Evolutionary conservation across 805 yeast species (phyloP), one percentile per base, ranked within the genome.

Genomic region (Candida cerambycidarum): DNA sequence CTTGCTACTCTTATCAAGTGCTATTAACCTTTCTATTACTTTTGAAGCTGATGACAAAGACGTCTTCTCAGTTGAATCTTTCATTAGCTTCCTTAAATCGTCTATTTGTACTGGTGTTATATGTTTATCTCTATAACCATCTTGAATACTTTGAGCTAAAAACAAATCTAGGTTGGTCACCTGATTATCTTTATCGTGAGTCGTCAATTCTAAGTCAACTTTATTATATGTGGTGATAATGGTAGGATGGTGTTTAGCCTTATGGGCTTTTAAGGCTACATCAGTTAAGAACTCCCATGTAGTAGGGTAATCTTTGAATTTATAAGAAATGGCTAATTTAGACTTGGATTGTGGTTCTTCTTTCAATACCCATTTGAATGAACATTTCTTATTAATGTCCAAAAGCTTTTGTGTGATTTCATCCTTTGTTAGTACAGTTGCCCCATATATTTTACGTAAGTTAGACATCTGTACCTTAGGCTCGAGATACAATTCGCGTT

Each of bases 171-270:
- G 53, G 15, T 73, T 75, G n/a, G 83, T 75, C 18, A 71, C 50
- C 4, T 76, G 75, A 16, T 64, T 60, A 1, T 64, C 69, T 0
- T 71, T 64, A 55, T 85, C 93, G 53, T 85, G 93, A 0, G 92
- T 85, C 1, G 82, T 76, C 29, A 84, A 57, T 18, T 67, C 63
- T 3, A 85, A 46, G 12, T 67, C 63, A 1, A 84, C 85, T 23
- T 66, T 62, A 47, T 79, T 85, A 54, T 84, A 85, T 0, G 80
- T 73, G 3, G 84, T 84, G 0, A 67, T 69, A 10, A 85, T 77
- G 0, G 80, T 80, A 0, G 93, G 92, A 57, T 85, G 95, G 53
- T 85, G 92, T 3, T 80, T 83, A 54, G 64, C 58, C 1, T 70
- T 52, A 54, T 83, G 85, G 0, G 85, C 73, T 39, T 79, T 62